phyloP scores from a whole-genome alignment of 257 asterid genomes.

The Nyctanthes arbortristis region DNA sequence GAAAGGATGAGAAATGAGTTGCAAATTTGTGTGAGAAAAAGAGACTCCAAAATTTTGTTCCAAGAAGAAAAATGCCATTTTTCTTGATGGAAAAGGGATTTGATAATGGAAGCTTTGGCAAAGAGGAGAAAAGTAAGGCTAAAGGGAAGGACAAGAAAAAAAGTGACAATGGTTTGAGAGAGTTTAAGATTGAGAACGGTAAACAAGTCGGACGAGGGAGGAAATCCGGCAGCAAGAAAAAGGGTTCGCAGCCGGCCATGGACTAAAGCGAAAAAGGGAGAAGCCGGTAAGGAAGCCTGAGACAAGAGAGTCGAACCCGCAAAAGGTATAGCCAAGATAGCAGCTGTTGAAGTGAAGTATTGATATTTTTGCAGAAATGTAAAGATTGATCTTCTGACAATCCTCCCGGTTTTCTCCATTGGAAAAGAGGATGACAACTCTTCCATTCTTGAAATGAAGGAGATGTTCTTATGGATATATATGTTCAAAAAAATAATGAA shows the following conservation, averaged over 20 bases:
- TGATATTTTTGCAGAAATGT: slow-evolving; percentile 63
- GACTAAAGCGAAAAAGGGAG: slow-evolving; percentile 39
- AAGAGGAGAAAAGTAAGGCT: slow-evolving; percentile 68
- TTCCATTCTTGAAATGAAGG: slow-evolving; percentile 19
- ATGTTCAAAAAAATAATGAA: too few relatives aligned
- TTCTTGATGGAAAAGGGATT: slow-evolving; percentile 19
- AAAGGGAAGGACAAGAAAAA: slow-evolving; percentile 54
- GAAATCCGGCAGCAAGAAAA: slow-evolving; percentile 73
- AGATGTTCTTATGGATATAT: not conserved
- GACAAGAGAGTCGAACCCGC: slow-evolving; percentile 59
- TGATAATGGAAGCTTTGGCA: slow-evolving; percentile 51
- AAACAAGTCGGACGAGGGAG: slow-evolving; percentile 59
- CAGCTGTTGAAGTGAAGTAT: slow-evolving; percentile 58
- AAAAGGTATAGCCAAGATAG: slow-evolving; percentile 65
- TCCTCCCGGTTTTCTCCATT: slow-evolving; percentile 44
- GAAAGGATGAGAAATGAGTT: slow-evolving; percentile 49
- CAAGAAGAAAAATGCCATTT: slow-evolving; percentile 15
- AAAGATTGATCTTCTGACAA: slow-evolving; percentile 70
- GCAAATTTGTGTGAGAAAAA: slow-evolving; percentile 55
- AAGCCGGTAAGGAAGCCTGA: slow-evolving; percentile 47
- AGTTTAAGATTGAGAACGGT: slow-evolving; percentile 60
- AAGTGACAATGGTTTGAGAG: slow-evolving; percentile 61
- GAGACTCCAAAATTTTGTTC: slow-evolving; percentile 23
- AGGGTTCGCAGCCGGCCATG: slow-evolving; percentile 49
- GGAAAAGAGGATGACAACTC: slow-evolving; percentile 25